Percentiles rank a stretch among this genome's conserved stretches.
Evolutionary conservation across 768 basidiomycete species (phyloP).

Genomic region (Hemileccinum rubropunctum): DNA sequence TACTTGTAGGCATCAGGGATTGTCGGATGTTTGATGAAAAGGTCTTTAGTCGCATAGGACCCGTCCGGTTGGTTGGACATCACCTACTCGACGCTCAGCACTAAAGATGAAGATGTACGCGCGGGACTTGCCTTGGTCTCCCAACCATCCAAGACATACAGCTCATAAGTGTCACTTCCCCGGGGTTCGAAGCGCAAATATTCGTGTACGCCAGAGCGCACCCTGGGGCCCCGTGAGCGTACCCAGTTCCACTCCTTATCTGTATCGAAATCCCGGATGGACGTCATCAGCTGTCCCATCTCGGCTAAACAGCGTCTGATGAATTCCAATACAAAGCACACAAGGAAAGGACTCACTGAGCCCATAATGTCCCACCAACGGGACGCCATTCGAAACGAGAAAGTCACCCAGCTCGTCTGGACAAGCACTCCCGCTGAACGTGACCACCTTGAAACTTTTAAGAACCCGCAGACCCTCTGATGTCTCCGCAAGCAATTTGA

Average conservation of each 20-base stretch:
- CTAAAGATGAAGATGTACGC: too few relatives aligned
- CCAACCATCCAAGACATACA: constrained; percentile 51
- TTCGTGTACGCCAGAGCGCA: constrained; percentile 16
- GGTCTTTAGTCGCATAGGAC: constrained; percentile 55
- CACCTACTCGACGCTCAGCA: constrained; percentile 13
- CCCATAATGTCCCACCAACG: constrained; percentile 49
- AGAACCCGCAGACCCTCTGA: constrained; percentile 43
- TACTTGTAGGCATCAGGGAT: constrained; percentile 44
- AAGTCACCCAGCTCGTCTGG: constrained; percentile 54
- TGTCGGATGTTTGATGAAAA: constrained; percentile 48
- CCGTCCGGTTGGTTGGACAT: constrained; percentile 47
- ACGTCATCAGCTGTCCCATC: constrained; percentile 45
- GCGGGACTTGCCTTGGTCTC: constrained; percentile 39
- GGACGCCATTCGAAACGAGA: constrained; percentile 46
- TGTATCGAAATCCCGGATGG: constrained; percentile 42
- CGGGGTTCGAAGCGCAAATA: constrained; percentile 45
- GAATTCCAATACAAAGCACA: too few relatives aligned
- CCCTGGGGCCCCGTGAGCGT: constrained; percentile 28
- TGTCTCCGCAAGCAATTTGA: constrained; percentile 48
- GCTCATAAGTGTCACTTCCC: constrained; percentile 43
- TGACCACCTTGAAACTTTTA: constrained; percentile 43
- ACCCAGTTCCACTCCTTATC: constrained; percentile 61
- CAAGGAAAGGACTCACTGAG: constrained; percentile 34
- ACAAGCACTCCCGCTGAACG: constrained; percentile 50
- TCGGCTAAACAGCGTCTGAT: constrained; percentile 12